Evolutionary conservation across 208 protist genomes (phyloP), one percentile per base, ranked within the genome.

Genomic region (Leishmania guyanensis): DNA sequence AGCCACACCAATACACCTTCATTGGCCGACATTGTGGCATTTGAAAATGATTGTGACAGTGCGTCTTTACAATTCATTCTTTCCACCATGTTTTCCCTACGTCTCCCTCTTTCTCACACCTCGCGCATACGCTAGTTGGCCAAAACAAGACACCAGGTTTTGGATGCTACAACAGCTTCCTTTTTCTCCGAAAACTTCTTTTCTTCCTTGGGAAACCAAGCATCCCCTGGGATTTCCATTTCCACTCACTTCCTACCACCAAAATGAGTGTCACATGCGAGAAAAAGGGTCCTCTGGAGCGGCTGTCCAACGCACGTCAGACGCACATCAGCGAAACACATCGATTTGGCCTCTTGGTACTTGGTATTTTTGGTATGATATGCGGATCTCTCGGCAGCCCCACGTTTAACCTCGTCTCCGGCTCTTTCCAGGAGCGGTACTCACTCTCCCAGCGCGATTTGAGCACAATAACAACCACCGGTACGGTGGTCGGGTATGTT

Each of bases 351-450:
- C 80, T 92, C 20, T 71, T 94, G 69, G 83, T 87, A 29, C 75
- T 83, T 20, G 88, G 78, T n/a, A 50, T 79, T 22, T 91, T 93
- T 68, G 86, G 81, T 20, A 84, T 89, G 77, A 85, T 91, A 60
- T 90, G 82, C 65, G 84, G 86, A n/a, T 94, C 91, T 17, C 83
- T 88, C 17, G 84, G 86, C 53, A 84, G 74, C 72, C 93, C 90
- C 79, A 84, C 88, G 6, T 91, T 88, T 75, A 95, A 92, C 66
- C 83, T 95, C 5, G 90, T 91, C 69, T 90, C 83, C 53, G 87
- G 84, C 1, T 66, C 50, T n/a, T 50, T 95, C 26, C 89, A 95
- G 75, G 60, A 54, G 8, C 84, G 84, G n/a, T 93, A 88, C 64
- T 82, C 84, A n/a, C 86, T 92, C 43, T 80, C 81, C 12, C 86